These are phyloP conservation scores for Stereum hirsutum DNA, from an alignment of 1,284 basidiomycete genomes.

Conservation along the genomic window DNA sequence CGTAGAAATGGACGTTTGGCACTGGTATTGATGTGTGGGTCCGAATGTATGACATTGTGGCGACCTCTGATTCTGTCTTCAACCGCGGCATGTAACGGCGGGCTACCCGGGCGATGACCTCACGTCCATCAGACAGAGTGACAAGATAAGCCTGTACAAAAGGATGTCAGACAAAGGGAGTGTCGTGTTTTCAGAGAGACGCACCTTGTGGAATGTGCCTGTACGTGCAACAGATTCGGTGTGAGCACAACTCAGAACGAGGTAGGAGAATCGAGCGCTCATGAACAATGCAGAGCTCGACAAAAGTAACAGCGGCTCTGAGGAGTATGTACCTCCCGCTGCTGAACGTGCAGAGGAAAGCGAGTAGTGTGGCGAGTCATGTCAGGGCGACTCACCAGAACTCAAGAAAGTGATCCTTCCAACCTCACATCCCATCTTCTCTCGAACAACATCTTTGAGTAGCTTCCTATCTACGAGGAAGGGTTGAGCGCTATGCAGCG, in stretches of 20 bases:
- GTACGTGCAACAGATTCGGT: not conserved
- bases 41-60: slow-evolving; percentile 69
- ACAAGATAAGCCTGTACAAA: slow-evolving; percentile 61
- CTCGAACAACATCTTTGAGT: slow-evolving; percentile 64
- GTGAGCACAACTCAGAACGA: slow-evolving; percentile 27
- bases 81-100: slow-evolving; percentile 74
- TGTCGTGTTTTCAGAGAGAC: slow-evolving; percentile 10
- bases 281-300: no score
- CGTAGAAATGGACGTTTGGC: slow-evolving; percentile 63
- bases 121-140: slow-evolving; percentile 47
- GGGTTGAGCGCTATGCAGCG: slow-evolving; percentile 45
- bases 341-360: no score
- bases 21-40: slow-evolving; percentile 61
- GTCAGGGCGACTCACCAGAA: slow-evolving; percentile 48
- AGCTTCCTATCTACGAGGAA: slow-evolving; percentile 66
- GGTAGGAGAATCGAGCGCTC: slow-evolving; percentile 7
- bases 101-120: slow-evolving; percentile 68
- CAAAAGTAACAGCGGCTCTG: no score
- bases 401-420: slow-evolving; percentile 64
- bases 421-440: slow-evolving; percentile 56
- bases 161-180: not conserved
- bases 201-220: slow-evolving; percentile 62
- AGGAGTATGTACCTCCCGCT: no score
- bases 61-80: slow-evolving; percentile 77
- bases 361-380: no score